Base-by-base conservation (phyloP, 305 asterid genomes). In the Rubia peregrina region DNA sequence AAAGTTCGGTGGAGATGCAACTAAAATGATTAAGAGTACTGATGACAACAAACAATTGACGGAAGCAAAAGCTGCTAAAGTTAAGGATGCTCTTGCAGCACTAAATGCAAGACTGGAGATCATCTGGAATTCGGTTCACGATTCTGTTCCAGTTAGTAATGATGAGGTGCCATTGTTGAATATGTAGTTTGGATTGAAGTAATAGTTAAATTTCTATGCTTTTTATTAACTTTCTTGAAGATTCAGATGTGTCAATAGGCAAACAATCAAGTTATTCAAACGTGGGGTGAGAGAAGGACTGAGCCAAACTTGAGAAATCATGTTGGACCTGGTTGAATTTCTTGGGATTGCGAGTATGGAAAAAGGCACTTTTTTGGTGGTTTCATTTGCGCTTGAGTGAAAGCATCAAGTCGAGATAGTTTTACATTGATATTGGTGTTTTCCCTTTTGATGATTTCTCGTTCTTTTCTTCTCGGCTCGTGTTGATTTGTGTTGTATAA, bases 91-190 rank as follows among this genome's bases (percentile, higher is more conserved):
- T 71, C 84, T 83, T 43, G 76, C 80, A 5, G 87, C 88, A 61
- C 48, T 91, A 70, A 86, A 91, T 78, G 78, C 87, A 48, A 88
- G 76, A 81, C 68, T 90, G 76, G 82, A 76, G 55, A 42, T 44
- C 51, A 88, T 94, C 80, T 98, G 99, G 73, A 94, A 91, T 70
- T 88, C 91, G 61, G 99, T 94, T 63, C 99, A 94, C 73, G 98
- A 94, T 79, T 85, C 99, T 41, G 99, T 94, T 40, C 97, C 95
- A 14, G 73, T 90, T 49, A 78, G 82, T 81, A 75, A 87, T 2
- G 83, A 90, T 82, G 98, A 92, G 96, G 98, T 90, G 70, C 59
- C 3, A 1, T 51, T 51, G 4, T 51, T 7, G 24, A 17, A 33
- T 4, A 17, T 51, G 59, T 51, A 3, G 22, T 33, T 1, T 33